Conservation (phyloP, 1,139 yeast species). For the Yamadazyma conglobata region DNA sequence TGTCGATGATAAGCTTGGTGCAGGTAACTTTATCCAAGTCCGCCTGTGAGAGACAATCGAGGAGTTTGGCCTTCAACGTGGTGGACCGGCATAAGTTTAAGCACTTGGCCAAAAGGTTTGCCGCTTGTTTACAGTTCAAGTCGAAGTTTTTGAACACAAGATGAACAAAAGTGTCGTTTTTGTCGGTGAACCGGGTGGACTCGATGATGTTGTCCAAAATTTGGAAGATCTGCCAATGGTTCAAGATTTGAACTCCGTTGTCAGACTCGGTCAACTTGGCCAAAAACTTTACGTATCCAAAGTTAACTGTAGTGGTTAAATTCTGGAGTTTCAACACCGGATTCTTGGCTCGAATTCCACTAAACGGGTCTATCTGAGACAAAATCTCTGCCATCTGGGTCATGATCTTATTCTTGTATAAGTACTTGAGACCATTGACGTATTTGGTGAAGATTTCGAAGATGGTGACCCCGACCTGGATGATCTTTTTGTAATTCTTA, state of each 20-base stretch:
- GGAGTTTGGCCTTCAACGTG: constrained; percentile 25
- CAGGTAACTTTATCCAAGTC: constrained; percentile 36
- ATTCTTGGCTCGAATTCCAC: constrained; percentile 70
- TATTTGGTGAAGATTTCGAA: constrained; percentile 58
- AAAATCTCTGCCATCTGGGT: constrained; percentile 86
- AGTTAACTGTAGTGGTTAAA: constrained; percentile 60
- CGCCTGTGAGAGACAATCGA: constrained; percentile 13
- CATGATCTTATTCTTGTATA: constrained; percentile 70
- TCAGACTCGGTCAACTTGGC: constrained; percentile 64
- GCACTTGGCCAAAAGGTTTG: constrained; percentile 64
- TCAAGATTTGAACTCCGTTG: constrained; percentile 65
- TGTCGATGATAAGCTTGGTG: constrained; percentile 56
- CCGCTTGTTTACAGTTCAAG: constrained; percentile 45
- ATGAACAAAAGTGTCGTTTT: constrained; percentile 54
- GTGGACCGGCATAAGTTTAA: constrained; percentile 55
- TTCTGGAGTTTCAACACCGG: constrained; percentile 66
- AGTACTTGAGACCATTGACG: constrained; percentile 65
- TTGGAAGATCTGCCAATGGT: constrained; percentile 82
- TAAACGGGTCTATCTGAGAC: constrained; percentile 79
- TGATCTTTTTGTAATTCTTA: constrained; percentile 51
- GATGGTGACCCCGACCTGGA: constrained; percentile 70
- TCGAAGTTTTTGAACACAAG: constrained; percentile 48
- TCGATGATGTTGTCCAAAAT: constrained; percentile 72
- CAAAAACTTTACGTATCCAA: constrained; percentile 74
- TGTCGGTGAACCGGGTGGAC: constrained; percentile 24